Base-by-base conservation (phyloP, 306 rosid species). In the Begonia fuchsioides region DNA sequence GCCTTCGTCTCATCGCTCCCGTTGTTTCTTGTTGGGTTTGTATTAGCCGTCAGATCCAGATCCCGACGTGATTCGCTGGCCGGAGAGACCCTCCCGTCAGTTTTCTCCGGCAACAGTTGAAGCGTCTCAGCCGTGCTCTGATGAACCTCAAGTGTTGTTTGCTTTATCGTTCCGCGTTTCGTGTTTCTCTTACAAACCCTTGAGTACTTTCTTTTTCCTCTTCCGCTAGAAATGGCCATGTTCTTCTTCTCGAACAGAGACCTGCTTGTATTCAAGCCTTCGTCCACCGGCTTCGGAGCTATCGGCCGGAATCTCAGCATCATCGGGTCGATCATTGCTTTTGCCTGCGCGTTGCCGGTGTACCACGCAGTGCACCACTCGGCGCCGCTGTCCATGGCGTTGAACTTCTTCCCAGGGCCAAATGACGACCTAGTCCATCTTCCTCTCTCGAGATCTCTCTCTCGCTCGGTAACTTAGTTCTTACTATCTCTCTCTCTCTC, bases 221-320 rank as follows among this genome's bases (percentile, higher is more conserved):
- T 72, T 47, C 57, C 67, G 12, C 12, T 43, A 1, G 56, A 13
- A 13, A 32, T 32, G 35, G 54, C 1, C 18, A 8, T 2, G 58
- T 39, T 56, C 8, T 52, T 53, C 15, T 32, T 32, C 3, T 32
- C 58, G 0, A 43, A 3, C 26, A 57, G 43, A 11, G 66, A 39
- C 3, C 56, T 51, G 11, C 64, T 49, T 0, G 41, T 15, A 5
- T 13, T 40, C 9, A 53, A 43, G 2, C 48, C 63, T 4, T 76
- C 72, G 9, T 15, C 6, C 0, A 56, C 64, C 0, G 87, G 83
- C 47, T 76, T 80, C 5, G 87, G 87, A 3, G 83, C 87, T 32
- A 80, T 80, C 53, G 87, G 80, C n/a, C 83, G 73, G 73, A 80
- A 80, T 58, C 77, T 70, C 12, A 61, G 68, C 87, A 67, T 64